Evolutionary conservation across 345 rosid genomes (phyloP).

Genomic region (Punica granatum): DNA sequence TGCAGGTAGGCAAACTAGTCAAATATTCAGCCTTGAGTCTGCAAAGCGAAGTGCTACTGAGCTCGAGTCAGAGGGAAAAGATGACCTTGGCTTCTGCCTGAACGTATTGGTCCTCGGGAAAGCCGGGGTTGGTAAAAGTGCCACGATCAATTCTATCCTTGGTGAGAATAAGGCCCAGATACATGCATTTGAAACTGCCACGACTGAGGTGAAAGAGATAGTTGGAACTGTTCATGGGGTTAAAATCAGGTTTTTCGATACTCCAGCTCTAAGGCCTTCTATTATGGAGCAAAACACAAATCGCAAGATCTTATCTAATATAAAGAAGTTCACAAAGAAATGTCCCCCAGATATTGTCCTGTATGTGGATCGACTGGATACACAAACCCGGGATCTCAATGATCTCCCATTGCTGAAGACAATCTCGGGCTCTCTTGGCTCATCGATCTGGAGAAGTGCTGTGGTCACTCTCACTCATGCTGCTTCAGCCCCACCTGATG

Average conservation of each 20-base stretch:
- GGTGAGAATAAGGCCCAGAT: slow-evolving; percentile 57
- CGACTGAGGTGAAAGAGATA: slow-evolving; percentile 59
- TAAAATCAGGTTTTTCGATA: slow-evolving; percentile 58
- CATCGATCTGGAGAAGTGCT: slow-evolving; percentile 84
- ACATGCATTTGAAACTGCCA: slow-evolving; percentile 77
- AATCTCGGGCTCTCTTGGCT: slow-evolving; percentile 56
- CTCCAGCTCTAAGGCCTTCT: slow-evolving; percentile 77
- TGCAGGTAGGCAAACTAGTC: slow-evolving; percentile 73
- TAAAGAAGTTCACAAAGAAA: slow-evolving; percentile 55
- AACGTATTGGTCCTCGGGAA: slow-evolving; percentile 87
- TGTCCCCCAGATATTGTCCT: slow-evolving; percentile 82
- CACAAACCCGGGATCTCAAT: slow-evolving; percentile 77
- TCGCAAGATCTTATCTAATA: slow-evolving; percentile 52
- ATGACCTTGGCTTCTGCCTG: slow-evolving; percentile 57
- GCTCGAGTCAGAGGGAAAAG: slow-evolving; percentile 57
- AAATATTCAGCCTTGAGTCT: slow-evolving; percentile 64
- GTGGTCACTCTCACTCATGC: slow-evolving; percentile 88
- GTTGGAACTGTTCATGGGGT: slow-evolving; percentile 62
- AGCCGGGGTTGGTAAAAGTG: slow-evolving; percentile 94
- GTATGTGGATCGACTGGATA: slow-evolving; percentile 81
- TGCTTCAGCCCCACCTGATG: slow-evolving; percentile 97
- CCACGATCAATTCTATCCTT: slow-evolving; percentile 83
- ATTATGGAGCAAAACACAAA: slow-evolving; percentile 73
- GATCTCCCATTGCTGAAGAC: slow-evolving; percentile 71
- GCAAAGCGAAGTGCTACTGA: slow-evolving; percentile 67